Evolutionary conservation across 129 eudicot species (phyloP), one percentile per base, ranked within the genome.

Genomic region (Lactuca sativa): DNA sequence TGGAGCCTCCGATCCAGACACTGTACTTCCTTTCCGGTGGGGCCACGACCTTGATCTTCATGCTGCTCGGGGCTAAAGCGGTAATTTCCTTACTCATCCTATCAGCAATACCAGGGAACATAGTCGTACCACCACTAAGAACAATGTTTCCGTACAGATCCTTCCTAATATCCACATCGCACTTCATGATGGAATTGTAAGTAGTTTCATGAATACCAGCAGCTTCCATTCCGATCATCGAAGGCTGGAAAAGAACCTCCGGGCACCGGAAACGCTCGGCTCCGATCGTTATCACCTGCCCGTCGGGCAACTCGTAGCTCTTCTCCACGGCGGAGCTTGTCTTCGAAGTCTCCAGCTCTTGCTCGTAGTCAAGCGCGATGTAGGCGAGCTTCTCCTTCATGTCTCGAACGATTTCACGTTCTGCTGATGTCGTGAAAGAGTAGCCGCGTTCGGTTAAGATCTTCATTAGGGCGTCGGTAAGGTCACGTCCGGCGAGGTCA

Each of bases 21-120:
- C 90, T 85, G 34, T 85, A 85, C 74, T 85, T 85, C 90, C 90
- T 85, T 57, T 85, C 90, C 8, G 90, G 90, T 9, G 90, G 90
- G 14, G 90, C 90, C 5, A 85, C 86, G 16, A 82, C 90, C 71
- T 82, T 84, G 21, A 84, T 84, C 81, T 84, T 84, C 89, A 84
- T 84, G 83, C 86, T 78, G 44, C 83, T 81, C 6, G 86, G 86
- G 30, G 90, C 90, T 43, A 85, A 68, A 0, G 86, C 86, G 0
- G 86, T 82, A 48, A 85, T 85, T 47, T 85, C 90, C 66, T 85
- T 85, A 66, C 90, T 85, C 86, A 85, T 85, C 74, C 86, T 79
- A 67, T 85, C 90, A 48, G 84, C 90, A 63, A 85, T 80, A 4
- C 88, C 88, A 6, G 88, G 72, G 66, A 85, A 85, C 90, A 79